Conservation (phyloP, 768 basidiomycete genomes). For the Podaxis sp. region DNA sequence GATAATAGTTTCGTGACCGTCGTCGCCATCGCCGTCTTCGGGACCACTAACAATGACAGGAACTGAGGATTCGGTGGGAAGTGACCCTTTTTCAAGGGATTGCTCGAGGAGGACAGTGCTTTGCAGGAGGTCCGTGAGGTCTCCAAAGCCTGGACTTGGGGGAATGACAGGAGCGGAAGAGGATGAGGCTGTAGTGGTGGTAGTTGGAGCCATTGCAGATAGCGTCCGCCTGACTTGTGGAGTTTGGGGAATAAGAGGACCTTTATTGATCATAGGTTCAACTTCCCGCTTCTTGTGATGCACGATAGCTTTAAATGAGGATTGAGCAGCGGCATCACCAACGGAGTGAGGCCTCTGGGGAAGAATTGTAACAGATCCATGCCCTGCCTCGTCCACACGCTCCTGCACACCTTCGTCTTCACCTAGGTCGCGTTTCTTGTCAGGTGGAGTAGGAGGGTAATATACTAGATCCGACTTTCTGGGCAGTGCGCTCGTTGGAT, state of each 20-base stretch:
- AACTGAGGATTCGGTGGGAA: conserved; percentile 35
- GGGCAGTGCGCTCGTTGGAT: conserved; percentile 14
- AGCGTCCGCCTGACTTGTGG: conserved; percentile 18
- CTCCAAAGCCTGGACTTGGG: conserved; percentile 48
- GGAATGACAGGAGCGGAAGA: conserved; percentile 21
- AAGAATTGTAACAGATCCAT: conserved; percentile 18
- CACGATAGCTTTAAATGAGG: conserved; percentile 56
- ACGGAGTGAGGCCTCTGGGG: conserved; percentile 21
- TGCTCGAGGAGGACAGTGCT: conserved; percentile 61
- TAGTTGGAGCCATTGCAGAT: conserved; percentile 18
- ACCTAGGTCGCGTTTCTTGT: conserved; percentile 15
- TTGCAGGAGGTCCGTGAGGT: conserved; percentile 53
- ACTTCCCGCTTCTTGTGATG: conserved; percentile 52
- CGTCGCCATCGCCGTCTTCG: conserved; percentile 17
- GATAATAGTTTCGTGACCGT: conserved; percentile 20
- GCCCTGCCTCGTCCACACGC: conserved; percentile 10
- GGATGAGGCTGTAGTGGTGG: conserved; percentile 21
- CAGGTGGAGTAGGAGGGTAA: conserved; percentile 38
- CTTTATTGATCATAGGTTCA: neutral
- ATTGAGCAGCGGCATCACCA: conserved; percentile 16
- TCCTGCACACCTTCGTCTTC: conserved; percentile 3
- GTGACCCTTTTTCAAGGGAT: conserved; percentile 48
- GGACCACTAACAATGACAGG: conserved; percentile 8
- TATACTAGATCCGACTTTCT: conserved; percentile 34
- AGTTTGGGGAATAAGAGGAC: neutral